Evolutionary conservation across 306 rosid species (phyloP).

Genomic region (Erythrophleum fordii): DNA sequence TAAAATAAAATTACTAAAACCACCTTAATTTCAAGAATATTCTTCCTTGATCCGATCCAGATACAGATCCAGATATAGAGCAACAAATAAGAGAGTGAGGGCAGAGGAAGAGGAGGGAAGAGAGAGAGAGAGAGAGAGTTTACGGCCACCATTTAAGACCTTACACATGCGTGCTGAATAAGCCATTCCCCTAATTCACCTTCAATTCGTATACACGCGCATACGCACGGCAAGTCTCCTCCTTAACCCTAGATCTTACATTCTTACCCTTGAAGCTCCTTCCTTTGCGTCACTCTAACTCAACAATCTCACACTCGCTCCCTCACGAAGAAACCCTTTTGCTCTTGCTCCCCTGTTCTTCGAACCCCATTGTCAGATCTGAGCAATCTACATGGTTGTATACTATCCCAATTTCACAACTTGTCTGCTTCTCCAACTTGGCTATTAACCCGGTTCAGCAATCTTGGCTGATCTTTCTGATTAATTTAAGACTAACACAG

Average conservation of each 20-base stretch:
- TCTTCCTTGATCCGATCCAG: conserved; percentile 37
- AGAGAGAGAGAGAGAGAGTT: conserved; percentile 30
- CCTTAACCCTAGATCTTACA: conserved; percentile 72
- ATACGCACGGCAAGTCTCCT: not conserved
- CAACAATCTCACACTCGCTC: conserved; percentile 7
- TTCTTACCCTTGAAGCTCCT: conserved; percentile 36
- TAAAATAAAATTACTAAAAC: conserved; percentile 18
- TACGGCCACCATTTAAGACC: conserved; percentile 67
- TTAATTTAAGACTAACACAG: conserved; percentile 18
- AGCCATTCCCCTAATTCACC: conserved; percentile 41
- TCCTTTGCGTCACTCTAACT: conserved; percentile 53
- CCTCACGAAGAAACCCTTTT: conserved; percentile 3
- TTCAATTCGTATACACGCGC: conserved; percentile 21
- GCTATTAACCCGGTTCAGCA: not conserved
- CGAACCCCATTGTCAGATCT: conserved; percentile 58
- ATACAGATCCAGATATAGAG: conserved; percentile 17
- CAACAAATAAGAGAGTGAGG: not conserved
- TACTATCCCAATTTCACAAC: not conserved
- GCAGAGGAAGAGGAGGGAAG: not conserved
- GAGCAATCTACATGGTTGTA: conserved; percentile 1
- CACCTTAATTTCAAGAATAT: conserved; percentile 35
- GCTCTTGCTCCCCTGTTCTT: conserved; percentile 6
- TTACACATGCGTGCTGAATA: conserved; percentile 56
- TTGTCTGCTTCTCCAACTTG: not conserved
- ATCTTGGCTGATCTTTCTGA: conserved; percentile 35